Base-by-base conservation (phyloP, 177 flowering plant genomes). In the Vitis hybrid region DNA sequence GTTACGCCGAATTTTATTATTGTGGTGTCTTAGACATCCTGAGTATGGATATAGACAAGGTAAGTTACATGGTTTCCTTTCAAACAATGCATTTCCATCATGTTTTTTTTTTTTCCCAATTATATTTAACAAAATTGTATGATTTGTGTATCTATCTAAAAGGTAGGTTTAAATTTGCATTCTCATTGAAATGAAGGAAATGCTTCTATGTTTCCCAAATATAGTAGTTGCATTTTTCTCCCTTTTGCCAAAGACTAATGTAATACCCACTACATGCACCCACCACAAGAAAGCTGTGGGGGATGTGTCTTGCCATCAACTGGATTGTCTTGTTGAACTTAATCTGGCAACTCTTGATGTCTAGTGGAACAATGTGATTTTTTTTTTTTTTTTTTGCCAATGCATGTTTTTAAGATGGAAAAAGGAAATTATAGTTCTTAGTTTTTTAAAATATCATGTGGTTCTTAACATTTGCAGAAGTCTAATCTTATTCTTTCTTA, bases 11-110 rank as follows among this genome's bases (percentile, higher is more conserved):
- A 86, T 95, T 57, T 79, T 95, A 76, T 67, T 95, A 62, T 76
- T 95, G 74, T 95, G 99, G 99, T 91, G 94, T 77, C 93, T 93
- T 64, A 86, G 86, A 66, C 93, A 95, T 82, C 91, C 94, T 11
- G 92, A 90, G 66, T 85, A 73, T 77, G 97, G 99, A 67, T 95
- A 95, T 54, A 81, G 91, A 72, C 99, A 95, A 89, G 98, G 99
- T 80, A 79, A 64, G 76, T 68, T 73, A 23, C n/a, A 12, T 18
- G 11, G 52, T 34, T 23, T 23, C 26, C 50, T 73, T 56, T 30
- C 30, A 18, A 19, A 55, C 52, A 48, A 26, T 10, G 18, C 19
- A 6, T 11, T 55, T 14, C 5, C 4, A 18, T 34, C 3, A 7
- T 63, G 0, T 70, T 39, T 62, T 54, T 15, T 18, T 26, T 49